Evolutionary conservation across 805 yeast genomes (phyloP).

Genomic region (Saccharomycopsis babjevae): DNA sequence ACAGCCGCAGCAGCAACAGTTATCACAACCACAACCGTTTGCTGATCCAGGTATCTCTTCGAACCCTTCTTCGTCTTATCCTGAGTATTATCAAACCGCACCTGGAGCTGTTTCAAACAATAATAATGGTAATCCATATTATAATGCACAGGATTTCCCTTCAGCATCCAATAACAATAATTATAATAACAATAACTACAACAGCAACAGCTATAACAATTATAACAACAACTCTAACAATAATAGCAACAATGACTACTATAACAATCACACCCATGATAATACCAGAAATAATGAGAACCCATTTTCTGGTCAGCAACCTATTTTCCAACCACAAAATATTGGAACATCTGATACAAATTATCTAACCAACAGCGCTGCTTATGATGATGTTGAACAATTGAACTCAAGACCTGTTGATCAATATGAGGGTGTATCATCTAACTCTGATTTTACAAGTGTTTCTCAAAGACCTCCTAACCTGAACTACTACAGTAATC

Average conservation of each 20-base stretch:
- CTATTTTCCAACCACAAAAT: neutral
- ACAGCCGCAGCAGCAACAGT: neutral
- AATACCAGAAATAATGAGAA: neutral
- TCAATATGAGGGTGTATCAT: conserved; percentile 26
- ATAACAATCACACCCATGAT: neutral
- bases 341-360: neutral
- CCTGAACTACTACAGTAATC: conserved; percentile 35
- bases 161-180: neutral
- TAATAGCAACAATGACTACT: neutral
- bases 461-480: conserved; percentile 70
- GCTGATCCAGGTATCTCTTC: neutral
- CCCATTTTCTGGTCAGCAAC: neutral
- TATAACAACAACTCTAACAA: neutral
- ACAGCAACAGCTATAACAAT: too few species aligned
- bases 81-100: neutral
- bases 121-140: neutral
- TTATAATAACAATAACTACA: neutral
- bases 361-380: neutral
- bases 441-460: conserved; percentile 57
- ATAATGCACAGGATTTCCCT: neutral
- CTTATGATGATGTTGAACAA: conserved; percentile 9
- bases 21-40: neutral
- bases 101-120: neutral
- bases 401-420: conserved; percentile 21
- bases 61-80: neutral